Percentiles rank a stretch among this genome's conserved stretches.
Conservation (phyloP, 192 early-diverging fungal species). For the Coemansia sp. region DNA sequence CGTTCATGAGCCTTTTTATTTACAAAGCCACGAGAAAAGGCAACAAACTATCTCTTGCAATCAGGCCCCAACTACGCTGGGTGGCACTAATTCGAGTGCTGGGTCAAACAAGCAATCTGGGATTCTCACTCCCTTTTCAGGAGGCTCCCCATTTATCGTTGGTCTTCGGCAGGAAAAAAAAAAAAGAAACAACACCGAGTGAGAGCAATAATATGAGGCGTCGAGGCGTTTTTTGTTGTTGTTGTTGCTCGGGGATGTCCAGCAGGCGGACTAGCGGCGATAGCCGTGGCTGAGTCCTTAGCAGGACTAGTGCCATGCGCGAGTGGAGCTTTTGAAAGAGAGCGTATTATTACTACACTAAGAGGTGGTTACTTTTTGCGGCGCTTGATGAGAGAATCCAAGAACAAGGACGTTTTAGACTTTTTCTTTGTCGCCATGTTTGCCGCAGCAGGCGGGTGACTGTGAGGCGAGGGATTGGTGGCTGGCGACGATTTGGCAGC, state of each 20-base stretch:
- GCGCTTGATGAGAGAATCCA: slow-evolving; percentile 35
- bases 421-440: slow-evolving; percentile 19
- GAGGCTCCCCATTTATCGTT: too few relatives aligned
- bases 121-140: neutral
- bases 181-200: too few relatives aligned
- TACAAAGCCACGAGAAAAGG: neutral
- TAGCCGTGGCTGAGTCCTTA: too few relatives aligned
- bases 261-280: too few relatives aligned
- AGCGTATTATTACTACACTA: too few relatives aligned
- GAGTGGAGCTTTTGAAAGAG: too few relatives aligned
- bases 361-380: slow-evolving; percentile 6
- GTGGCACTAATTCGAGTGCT: neutral
- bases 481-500: neutral
- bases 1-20: too few relatives aligned
- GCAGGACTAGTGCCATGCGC: too few relatives aligned
- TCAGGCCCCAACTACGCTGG: too few relatives aligned
- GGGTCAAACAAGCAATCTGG: neutral
- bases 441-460: neutral
- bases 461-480: neutral
- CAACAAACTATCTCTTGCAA: neutral
- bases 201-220: neutral
- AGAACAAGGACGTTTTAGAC: slow-evolving; percentile 18
- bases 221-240: neutral
- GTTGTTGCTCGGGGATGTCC: too few relatives aligned
- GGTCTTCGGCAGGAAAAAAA: too few relatives aligned